These are phyloP conservation scores for Euphrasia confusa DNA, from an alignment of 257 asterid species.

Conservation along the genomic window DNA sequence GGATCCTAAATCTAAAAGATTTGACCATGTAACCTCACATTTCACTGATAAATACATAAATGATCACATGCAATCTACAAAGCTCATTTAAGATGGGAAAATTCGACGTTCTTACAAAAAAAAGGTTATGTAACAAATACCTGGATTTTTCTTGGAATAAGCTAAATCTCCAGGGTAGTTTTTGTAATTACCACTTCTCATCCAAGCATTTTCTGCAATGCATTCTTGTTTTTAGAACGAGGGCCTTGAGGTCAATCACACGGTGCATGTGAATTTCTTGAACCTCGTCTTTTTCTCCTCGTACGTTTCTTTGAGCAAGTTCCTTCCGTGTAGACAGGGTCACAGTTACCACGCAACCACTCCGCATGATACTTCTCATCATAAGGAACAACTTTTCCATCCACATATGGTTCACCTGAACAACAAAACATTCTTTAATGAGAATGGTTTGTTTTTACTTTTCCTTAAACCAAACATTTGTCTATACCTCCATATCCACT, in stretches of 20 bases:
- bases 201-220: too few relatives aligned
- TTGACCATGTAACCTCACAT: too few relatives aligned
- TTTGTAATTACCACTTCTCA: too few relatives aligned
- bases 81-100: background rate
- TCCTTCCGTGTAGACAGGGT: background rate
- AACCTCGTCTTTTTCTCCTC: conserved; percentile 22
- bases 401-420: conserved; percentile 39
- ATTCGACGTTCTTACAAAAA: background rate
- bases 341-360: conserved; percentile 24
- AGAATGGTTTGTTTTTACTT: background rate
- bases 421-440: background rate
- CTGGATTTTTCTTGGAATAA: background rate
- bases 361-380: conserved; percentile 36
- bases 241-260: background rate
- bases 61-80: background rate
- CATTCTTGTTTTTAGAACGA: too few relatives aligned
- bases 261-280: conserved; percentile 12
- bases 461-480: background rate
- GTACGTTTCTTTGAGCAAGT: conserved; percentile 17
- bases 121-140: too few relatives aligned
- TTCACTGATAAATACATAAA: too few relatives aligned
- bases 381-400: conserved; percentile 35
- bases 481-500: conserved; percentile 38
- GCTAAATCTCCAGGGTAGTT: background rate
- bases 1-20: too few relatives aligned